A percentile compares a stretch with the other conserved stretches of the same genome.
phyloP scores from a whole-genome alignment of 257 asterid species.

The Solanum sparsipilum region DNA sequence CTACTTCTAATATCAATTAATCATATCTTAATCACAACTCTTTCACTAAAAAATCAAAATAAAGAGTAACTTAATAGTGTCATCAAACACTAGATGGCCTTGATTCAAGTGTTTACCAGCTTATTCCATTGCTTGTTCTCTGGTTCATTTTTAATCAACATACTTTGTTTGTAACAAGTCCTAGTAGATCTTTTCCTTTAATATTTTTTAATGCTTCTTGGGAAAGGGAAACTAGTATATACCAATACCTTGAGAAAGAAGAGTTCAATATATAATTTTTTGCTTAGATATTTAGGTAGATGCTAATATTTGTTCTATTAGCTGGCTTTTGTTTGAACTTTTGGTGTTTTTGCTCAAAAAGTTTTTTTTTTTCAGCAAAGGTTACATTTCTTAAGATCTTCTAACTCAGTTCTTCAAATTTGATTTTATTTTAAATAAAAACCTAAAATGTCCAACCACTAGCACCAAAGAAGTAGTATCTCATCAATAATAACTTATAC shows the following conservation, averaged over 20 bases:
- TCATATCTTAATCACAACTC: background rate
- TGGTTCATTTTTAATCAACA: background rate
- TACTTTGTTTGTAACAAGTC: background rate
- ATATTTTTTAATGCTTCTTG: background rate
- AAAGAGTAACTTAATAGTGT: background rate
- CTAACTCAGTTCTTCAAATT: background rate
- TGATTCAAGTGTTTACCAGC: background rate
- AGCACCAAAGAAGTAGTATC: background rate
- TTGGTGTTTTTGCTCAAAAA: background rate
- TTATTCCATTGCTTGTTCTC: background rate
- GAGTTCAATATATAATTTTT: background rate
- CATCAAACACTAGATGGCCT: background rate
- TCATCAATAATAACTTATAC: background rate
- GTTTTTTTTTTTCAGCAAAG: background rate
- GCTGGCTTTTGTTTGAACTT: background rate
- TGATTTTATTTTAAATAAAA: background rate
- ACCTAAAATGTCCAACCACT: background rate
- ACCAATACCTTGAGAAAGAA: background rate
- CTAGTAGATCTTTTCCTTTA: background rate
- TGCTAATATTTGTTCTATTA: background rate
- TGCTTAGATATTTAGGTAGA: background rate
- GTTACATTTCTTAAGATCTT: background rate
- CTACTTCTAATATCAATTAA: background rate
- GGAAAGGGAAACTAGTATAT: background rate
- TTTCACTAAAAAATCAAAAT: background rate